These are phyloP conservation scores for Paramyrothecium sp. DNA, from an alignment of 2,329 filamentous ascomycete genomes.

Conservation along the genomic window DNA sequence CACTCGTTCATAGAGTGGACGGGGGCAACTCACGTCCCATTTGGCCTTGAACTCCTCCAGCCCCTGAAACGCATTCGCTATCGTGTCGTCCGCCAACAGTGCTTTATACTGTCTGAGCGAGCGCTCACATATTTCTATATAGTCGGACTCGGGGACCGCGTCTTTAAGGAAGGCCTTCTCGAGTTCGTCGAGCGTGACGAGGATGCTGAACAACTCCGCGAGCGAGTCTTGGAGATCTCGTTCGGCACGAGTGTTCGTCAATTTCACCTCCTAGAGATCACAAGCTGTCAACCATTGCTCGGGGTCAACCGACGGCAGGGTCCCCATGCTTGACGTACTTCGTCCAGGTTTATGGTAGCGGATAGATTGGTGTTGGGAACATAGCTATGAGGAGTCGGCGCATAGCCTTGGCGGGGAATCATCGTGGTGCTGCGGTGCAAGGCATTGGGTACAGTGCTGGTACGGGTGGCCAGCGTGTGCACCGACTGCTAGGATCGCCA, in stretches of 20 bases:
- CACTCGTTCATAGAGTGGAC: neutral
- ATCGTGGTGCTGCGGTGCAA: constrained; percentile 34
- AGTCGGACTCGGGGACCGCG: constrained; percentile 86
- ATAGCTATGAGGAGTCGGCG: constrained; percentile 88
- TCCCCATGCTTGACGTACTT: constrained; percentile 52
- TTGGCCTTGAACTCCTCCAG: constrained; percentile 87
- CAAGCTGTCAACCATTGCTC: neutral
- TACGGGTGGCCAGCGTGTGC: neutral
- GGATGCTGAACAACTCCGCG: constrained; percentile 96
- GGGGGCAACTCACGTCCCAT: constrained; percentile 72
- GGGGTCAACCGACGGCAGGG: no score
- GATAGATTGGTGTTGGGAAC: constrained; percentile 80
- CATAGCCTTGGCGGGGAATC: constrained; percentile 70
- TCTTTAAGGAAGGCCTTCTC: constrained; percentile 97
- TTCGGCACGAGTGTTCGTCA: constrained; percentile 82
- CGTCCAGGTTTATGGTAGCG: constrained; percentile 89
- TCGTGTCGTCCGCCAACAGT: constrained; percentile 83
- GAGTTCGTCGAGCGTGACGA: constrained; percentile 89
- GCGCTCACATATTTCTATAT: constrained; percentile 93
- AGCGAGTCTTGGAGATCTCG: constrained; percentile 93
- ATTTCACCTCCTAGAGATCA: constrained; percentile 77
- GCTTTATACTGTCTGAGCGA: constrained; percentile 96
- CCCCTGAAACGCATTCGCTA: constrained; percentile 84
- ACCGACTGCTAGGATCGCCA: no score
- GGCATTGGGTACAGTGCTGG: constrained; percentile 19